A percentile compares a stretch with the other conserved stretches of the same genome.
phyloP scores from a whole-genome alignment of 495 filamentous ascomycete species.

The Lindgomyces ingoldianus region DNA sequence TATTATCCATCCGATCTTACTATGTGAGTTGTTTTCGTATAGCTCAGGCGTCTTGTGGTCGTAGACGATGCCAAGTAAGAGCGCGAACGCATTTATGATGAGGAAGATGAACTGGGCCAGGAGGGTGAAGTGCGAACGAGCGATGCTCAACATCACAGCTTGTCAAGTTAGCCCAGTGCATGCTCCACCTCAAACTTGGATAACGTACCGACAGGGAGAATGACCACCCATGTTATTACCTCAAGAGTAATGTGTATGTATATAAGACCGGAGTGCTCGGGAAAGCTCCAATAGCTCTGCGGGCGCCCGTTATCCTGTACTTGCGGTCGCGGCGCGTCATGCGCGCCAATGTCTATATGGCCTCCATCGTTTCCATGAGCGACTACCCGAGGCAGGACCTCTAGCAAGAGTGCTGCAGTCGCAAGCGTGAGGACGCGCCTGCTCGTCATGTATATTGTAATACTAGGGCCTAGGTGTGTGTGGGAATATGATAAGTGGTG shows the following conservation, averaged over 20 bases:
- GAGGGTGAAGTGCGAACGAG: constrained; percentile 72
- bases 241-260: constrained; percentile 79
- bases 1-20: constrained; percentile 84
- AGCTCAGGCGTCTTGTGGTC: constrained; percentile 82
- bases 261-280: constrained; percentile 66
- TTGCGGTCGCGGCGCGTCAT: constrained; percentile 15
- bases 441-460: constrained; percentile 33
- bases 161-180: constrained; percentile 7
- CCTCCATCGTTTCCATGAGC: constrained; percentile 39
- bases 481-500: neutral
- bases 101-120: constrained; percentile 77
- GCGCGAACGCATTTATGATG: constrained; percentile 65
- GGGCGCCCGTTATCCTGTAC: constrained; percentile 4
- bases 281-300: constrained; percentile 73
- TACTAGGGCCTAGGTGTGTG: neutral
- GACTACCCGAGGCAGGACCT: constrained; percentile 39
- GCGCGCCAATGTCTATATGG: constrained; percentile 21
- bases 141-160: constrained; percentile 86
- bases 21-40: constrained; percentile 85
- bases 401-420: constrained; percentile 43
- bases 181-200: neutral
- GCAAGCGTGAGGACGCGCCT: constrained; percentile 27
- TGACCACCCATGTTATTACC: constrained; percentile 76
- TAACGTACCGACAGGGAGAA: constrained; percentile 76
- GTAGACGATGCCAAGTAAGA: constrained; percentile 75